phyloP scores from a whole-genome alignment of 2,329 filamentous ascomycete species.

The Diaporthe velutina region DNA sequence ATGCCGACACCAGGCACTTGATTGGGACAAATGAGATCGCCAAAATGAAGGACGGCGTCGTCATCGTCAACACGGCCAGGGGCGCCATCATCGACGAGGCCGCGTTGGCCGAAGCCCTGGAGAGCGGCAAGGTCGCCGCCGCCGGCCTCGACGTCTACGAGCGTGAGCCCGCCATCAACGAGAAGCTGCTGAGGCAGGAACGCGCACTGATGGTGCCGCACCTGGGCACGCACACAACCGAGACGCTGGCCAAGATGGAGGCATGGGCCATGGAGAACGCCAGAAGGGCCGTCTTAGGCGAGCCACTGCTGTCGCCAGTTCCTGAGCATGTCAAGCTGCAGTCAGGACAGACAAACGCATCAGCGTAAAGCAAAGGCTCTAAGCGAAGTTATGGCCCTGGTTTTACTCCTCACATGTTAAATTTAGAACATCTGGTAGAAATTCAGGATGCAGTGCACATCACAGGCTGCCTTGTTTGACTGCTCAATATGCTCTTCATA shows the following conservation, averaged over 20 bases:
- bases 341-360: neutral
- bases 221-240: conserved; percentile 27
- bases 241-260: conserved; percentile 33
- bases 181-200: conserved; percentile 25
- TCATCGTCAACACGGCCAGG: conserved; percentile 65
- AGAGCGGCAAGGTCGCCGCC: conserved; percentile 58
- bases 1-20: conserved; percentile 53
- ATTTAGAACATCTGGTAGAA: neutral
- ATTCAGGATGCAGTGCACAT: too few relatives aligned
- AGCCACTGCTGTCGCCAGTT: conserved; percentile 16
- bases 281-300: neutral
- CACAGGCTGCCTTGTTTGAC: too few relatives aligned
- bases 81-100: conserved; percentile 63
- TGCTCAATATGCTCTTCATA: too few relatives aligned
- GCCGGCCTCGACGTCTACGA: conserved; percentile 63
- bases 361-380: neutral
- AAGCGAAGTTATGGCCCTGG: neutral
- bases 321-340: conserved; percentile 2
- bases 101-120: conserved; percentile 60
- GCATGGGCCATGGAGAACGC: conserved; percentile 30
- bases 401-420: neutral
- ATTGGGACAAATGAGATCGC: conserved; percentile 56
- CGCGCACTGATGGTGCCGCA: conserved; percentile 30
- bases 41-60: conserved; percentile 60
- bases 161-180: conserved; percentile 54